Base-by-base conservation (phyloP, 2,329 filamentous ascomycete genomes). In the Coniochaeta pulveracea region DNA sequence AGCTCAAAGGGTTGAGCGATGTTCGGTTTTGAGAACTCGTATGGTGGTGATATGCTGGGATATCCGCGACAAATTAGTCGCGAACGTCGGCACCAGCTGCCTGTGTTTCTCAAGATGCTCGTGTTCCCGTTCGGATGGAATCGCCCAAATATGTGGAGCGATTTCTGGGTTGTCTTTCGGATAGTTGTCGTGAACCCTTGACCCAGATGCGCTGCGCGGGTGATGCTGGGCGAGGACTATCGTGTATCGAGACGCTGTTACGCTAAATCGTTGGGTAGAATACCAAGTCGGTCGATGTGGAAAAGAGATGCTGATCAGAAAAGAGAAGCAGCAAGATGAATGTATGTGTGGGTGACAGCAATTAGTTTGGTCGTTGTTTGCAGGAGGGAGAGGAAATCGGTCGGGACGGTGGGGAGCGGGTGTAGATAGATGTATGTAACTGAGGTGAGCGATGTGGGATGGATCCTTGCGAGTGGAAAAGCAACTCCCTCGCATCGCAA, bases 1-100 rank as follows among this genome's bases (percentile, higher is more conserved):
- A 50, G 55, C 56, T 60, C 59, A 52, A 52, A 34, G 34, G 41
- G 34, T 52, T 53, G 53, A 58, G 56, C 53, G 23, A 30, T 32
- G 29, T 26, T 34, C 31, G 32, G 36, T 37, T 33, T 18, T 23
- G 37, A 41, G 43, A 43, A 39, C 35, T 35, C 31, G 37, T 42
- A 43, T 46, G 32, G 42, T 43, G 16, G 39, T 40, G 25, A 12
- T 9, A 15, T 33, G 30, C 6, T n/a, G 38, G 38, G 33, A 19
- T 35, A 27, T 39, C 46, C 43, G 45, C 43, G 43, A 40, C 26
- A 34, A 34, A n/a, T n/a, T 38, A 41, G 25, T 34, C 26, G 24
- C 31, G 29, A 37, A 37, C 32, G 6, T 33, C 30, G 30, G 11
- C 30, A 22, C 30, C 30, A 25, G 12, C 5, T 25, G 30, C 30